Evolutionary conservation across 2,329 filamentous ascomycete species (phyloP), one percentile per base, ranked within the genome.

Genomic region (Stagonosporopsis tanaceti): DNA sequence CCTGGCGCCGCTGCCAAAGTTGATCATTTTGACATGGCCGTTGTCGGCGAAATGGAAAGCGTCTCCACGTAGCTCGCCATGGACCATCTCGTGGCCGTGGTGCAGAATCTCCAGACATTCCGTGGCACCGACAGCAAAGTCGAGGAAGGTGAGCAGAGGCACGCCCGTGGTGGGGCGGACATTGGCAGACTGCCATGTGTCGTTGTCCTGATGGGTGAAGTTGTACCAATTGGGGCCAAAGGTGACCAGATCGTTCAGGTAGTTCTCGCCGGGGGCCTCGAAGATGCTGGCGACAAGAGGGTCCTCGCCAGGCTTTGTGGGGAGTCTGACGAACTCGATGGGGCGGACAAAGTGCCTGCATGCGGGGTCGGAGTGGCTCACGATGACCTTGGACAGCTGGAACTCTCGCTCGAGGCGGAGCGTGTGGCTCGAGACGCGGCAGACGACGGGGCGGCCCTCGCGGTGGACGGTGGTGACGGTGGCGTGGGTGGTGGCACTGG

Each of bases 31-130:
- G 62, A 97, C 92, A 53, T 82, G 80, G 53, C 87, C 87, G 1
- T 85, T 86, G 42, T 92, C 86, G 66, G 91, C 90, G 80, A 91
- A 96, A 72, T 97, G 92, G 70, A 97, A 97, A 0, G 93, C 90
- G 76, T 98, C 94, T 5, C 89, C 91, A 27, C 94, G 86, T 47
- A 98, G 89, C 77, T 98, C 94, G 41, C 94, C 94, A 68, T 97
- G 94, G 1, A 97, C 89, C 55, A 93, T 87, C 59, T 91, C 89
- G 56, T 94, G 86, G 8, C 90, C 89, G 76, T 97, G 93, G 69
- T 98, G 94, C n/a, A 98, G 79, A 44, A 96, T 87, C 75, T 97
- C 93, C 45, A 96, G 78, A 71, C 92, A 96, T 74, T 96, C 87
- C 6, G 90, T 87, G 1, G 93, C 91, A 24, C 93, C 93, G 57